phyloP scores from a whole-genome alignment of 345 rosid species.

The Citrus australasica region DNA sequence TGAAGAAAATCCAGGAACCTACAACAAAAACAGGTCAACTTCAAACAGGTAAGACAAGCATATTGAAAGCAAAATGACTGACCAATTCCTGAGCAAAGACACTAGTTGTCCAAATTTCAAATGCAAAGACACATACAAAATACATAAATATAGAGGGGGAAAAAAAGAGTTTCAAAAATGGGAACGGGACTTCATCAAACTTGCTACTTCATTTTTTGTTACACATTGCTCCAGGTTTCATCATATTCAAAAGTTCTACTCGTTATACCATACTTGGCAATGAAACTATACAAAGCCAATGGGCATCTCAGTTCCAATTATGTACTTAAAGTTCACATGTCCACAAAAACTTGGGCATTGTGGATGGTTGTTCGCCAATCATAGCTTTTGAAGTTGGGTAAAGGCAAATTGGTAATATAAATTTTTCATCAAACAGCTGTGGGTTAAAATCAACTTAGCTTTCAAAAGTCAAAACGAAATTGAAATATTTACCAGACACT shows the following conservation, averaged over 20 bases:
- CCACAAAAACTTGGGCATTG: neutral
- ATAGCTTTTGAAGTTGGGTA: neutral
- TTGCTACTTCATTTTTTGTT: neutral
- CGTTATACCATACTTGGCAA: neutral
- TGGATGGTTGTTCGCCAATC: neutral
- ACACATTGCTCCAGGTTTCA: neutral
- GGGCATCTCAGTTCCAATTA: neutral
- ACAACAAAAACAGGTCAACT: conserved; percentile 16
- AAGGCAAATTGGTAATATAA: neutral
- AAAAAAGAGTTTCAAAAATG: no score
- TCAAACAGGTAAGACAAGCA: conserved; percentile 4
- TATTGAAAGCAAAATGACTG: neutral
- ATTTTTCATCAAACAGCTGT: neutral
- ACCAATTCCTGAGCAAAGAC: neutral
- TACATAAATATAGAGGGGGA: neutral
- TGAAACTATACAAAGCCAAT: neutral
- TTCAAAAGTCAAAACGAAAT: neutral
- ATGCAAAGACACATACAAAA: neutral
- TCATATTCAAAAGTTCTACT: neutral
- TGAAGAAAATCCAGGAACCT: conserved; percentile 82
- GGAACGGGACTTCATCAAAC: neutral
- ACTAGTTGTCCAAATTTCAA: neutral
- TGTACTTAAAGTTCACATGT: neutral
- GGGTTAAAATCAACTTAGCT: neutral
- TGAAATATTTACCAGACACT: neutral